phyloP scores from a whole-genome alignment of 192 early-diverging fungal species.

The Pilaira anomala region DNA sequence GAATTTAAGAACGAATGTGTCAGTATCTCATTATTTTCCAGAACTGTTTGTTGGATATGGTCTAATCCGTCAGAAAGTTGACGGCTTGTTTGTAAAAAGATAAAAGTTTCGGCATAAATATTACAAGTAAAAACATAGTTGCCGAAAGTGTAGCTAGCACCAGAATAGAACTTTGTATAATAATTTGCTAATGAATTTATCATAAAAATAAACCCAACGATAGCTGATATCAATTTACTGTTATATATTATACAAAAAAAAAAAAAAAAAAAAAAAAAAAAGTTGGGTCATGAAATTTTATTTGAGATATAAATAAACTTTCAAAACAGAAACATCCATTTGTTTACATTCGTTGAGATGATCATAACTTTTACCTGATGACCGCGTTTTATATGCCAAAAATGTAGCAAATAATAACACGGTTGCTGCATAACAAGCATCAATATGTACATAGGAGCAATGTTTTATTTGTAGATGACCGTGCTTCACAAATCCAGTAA shows the following conservation, averaged over 20 bases:
- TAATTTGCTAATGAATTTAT: slow-evolving; percentile 40
- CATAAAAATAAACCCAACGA: slow-evolving; percentile 40
- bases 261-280: no score
- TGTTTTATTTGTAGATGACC: slow-evolving; percentile 11
- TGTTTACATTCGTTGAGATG: slow-evolving; percentile 49
- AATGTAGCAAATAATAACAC: slow-evolving; percentile 42
- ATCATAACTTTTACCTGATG: slow-evolving; percentile 36
- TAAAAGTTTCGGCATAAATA: slow-evolving; percentile 45
- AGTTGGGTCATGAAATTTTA: no score
- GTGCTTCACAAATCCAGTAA: slow-evolving; percentile 42
- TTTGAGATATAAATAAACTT: slow-evolving; percentile 27
- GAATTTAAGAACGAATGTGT: no score
- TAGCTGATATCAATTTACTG: slow-evolving; percentile 45
- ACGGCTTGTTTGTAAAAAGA: slow-evolving; percentile 33
- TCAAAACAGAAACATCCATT: slow-evolving; percentile 50
- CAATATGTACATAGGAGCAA: slow-evolving; percentile 25
- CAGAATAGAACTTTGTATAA: slow-evolving; percentile 40
- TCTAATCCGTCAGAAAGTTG: no score
- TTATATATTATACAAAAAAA: no score
- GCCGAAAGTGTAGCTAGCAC: slow-evolving; percentile 43
- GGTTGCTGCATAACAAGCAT: slow-evolving; percentile 25
- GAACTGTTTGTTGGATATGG: no score
- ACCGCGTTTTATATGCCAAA: slow-evolving; percentile 47
- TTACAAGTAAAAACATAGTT: slow-evolving; percentile 42
- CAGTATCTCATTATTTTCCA: no score